Conservation (phyloP, 106 monocot genomes). For the Amphibolis antarctica region DNA sequence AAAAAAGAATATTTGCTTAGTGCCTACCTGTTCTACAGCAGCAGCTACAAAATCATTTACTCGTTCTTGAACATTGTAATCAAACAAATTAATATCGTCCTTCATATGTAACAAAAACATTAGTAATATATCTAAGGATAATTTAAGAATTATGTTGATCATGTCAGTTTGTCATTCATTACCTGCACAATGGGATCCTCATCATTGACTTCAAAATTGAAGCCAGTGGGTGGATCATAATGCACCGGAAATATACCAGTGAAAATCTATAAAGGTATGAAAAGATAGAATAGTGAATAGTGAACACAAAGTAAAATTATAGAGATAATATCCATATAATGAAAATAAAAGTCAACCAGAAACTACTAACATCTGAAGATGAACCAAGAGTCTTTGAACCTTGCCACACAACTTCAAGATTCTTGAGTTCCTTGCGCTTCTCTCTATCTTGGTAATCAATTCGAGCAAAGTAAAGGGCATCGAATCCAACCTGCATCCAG, state of each 20-base stretch:
- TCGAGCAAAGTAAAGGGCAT: conserved; percentile 82
- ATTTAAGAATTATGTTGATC: not conserved
- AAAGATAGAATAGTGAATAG: not conserved
- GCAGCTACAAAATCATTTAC: conserved; percentile 91
- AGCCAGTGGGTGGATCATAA: conserved; percentile 84
- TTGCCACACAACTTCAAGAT: conserved; percentile 85
- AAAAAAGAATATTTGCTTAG: conserved; percentile 6
- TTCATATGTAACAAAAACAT: conserved; percentile 19
- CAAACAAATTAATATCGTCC: conserved; percentile 88
- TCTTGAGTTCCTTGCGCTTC: conserved; percentile 60
- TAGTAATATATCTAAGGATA: not conserved
- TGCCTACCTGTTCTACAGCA: conserved; percentile 71
- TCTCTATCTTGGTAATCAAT: conserved; percentile 93
- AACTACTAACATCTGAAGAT: conserved; percentile 67
- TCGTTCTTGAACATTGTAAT: conserved; percentile 93
- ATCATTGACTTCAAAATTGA: conserved; percentile 93
- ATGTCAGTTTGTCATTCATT: not conserved
- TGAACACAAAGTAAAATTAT: not conserved
- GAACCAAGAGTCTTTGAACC: conserved; percentile 75
- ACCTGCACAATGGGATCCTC: conserved; percentile 72
- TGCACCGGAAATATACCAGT: conserved; percentile 76
- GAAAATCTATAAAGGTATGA: conserved; percentile 50
- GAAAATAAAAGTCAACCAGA: not conserved
- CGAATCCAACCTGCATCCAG: conserved; percentile 80
- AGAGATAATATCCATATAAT: not conserved